phyloP scores from a whole-genome alignment of 2,329 filamentous ascomycete species.

The Pleoardoris graminearum region DNA sequence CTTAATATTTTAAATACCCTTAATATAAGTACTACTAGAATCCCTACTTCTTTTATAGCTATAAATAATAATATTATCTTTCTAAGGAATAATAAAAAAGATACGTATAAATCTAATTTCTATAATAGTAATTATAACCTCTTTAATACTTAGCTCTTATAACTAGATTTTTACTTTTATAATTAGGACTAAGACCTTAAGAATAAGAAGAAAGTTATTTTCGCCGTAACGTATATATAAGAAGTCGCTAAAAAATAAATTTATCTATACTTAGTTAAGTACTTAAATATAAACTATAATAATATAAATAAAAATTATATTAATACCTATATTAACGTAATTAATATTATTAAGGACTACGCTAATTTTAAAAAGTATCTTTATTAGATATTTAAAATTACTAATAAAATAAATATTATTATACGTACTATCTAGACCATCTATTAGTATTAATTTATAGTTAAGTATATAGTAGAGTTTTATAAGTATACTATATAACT shows the following conservation, averaged over 20 bases:
- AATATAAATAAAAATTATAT: background rate
- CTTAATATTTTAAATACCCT: no score
- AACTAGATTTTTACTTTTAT: background rate
- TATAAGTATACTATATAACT: no score
- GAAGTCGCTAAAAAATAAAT: background rate
- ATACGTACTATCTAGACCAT: background rate
- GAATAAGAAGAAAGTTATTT: background rate
- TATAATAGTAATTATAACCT: background rate
- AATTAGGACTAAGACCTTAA: background rate
- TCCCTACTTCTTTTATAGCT: no score
- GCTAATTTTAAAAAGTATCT: background rate
- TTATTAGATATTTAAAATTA: background rate
- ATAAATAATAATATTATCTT: no score
- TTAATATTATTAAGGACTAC: conserved; percentile 3
- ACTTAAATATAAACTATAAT: background rate
- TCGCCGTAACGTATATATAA: background rate
- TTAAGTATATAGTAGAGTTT: no score
- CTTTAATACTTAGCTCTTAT: background rate
- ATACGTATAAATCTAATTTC: background rate
- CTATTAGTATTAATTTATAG: no score
- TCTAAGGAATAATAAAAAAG: background rate
- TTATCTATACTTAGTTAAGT: background rate
- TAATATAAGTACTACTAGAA: no score
- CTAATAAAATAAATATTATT: background rate
- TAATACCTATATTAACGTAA: background rate